Percentiles rank a stretch among this genome's conserved stretches.
These are phyloP conservation scores for Hortiboletus flavorubellus DNA, from an alignment of 768 basidiomycete species.

Conservation along the genomic window DNA sequence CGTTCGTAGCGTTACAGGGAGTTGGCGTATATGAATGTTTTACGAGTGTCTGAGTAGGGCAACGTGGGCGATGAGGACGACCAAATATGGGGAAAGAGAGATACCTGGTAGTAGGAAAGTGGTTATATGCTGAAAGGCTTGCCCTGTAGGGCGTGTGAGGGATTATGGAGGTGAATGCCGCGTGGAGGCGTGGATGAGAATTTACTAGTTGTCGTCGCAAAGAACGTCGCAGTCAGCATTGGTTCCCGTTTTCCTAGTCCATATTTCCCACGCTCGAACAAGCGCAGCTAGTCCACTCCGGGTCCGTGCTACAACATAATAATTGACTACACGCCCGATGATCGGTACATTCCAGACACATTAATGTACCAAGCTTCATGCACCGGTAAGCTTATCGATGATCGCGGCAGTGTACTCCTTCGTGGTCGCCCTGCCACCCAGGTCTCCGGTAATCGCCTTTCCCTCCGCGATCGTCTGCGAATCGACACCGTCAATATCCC, in stretches of 20 bases:
- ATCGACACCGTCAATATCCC: slow-evolving; percentile 4
- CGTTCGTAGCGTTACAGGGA: slow-evolving; percentile 63
- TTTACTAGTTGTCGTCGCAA: slow-evolving; percentile 43
- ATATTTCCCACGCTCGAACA: slow-evolving; percentile 27
- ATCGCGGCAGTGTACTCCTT: slow-evolving; percentile 88
- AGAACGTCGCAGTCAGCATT: slow-evolving; percentile 17
- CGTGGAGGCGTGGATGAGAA: slow-evolving; percentile 47
- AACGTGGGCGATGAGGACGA: slow-evolving; percentile 20
- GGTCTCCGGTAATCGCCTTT: slow-evolving; percentile 89
- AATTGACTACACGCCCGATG: slow-evolving; percentile 3
- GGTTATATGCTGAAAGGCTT: slow-evolving; percentile 54
- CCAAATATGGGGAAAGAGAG: slow-evolving; percentile 11
- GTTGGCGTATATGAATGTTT: slow-evolving; percentile 38
- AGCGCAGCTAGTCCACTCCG: slow-evolving; percentile 4
- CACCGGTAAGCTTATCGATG: slow-evolving; percentile 59
- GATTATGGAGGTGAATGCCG: slow-evolving; percentile 55
- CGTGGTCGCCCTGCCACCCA: slow-evolving; percentile 91
- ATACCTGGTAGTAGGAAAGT: slow-evolving; percentile 48
- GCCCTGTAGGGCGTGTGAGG: slow-evolving; percentile 90
- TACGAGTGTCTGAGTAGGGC: slow-evolving; percentile 42
- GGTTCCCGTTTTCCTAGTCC: slow-evolving; percentile 14
- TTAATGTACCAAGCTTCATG: slow-evolving; percentile 20
- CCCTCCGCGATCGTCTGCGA: slow-evolving; percentile 94
- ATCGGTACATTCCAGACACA: not conserved
- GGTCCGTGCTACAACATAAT: slow-evolving; percentile 4